Conservation (phyloP, 257 asterid species). For the Penstemon newberryi region DNA sequence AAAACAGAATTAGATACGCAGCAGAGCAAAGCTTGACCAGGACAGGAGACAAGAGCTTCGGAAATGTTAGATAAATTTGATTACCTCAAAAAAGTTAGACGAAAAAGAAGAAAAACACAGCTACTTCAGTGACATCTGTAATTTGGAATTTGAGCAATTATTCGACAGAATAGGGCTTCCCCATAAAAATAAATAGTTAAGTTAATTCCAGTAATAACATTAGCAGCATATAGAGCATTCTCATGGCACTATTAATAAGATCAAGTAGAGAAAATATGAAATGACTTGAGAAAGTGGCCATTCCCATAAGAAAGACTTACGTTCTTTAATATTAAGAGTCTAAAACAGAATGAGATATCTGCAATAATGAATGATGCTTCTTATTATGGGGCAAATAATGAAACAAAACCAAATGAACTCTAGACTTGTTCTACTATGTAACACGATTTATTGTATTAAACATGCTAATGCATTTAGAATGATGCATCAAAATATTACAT, state of each 20-base stretch:
- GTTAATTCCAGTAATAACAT: background rate
- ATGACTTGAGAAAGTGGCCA: background rate
- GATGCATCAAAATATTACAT: slow-evolving; percentile 7
- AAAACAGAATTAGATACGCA: background rate
- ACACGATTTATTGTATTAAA: background rate
- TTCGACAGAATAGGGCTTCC: background rate
- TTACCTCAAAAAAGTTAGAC: background rate
- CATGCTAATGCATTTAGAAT: background rate
- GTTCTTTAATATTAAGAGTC: too few relatives aligned
- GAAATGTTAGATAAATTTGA: background rate
- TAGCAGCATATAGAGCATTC: background rate
- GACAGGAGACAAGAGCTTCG: background rate
- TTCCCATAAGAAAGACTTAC: background rate
- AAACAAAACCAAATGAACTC: too few relatives aligned
- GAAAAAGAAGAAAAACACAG: background rate
- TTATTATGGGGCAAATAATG: background rate
- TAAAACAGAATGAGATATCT: background rate
- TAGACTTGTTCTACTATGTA: background rate
- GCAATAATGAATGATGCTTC: background rate
- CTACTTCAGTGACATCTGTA: background rate
- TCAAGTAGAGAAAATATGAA: background rate
- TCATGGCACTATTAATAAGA: background rate
- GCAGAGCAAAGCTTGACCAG: slow-evolving; percentile 4
- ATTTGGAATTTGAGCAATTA: background rate
- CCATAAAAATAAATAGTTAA: background rate